phyloP scores from a whole-genome alignment of 768 basidiomycete genomes.

The Gymnopilus dilepis region DNA sequence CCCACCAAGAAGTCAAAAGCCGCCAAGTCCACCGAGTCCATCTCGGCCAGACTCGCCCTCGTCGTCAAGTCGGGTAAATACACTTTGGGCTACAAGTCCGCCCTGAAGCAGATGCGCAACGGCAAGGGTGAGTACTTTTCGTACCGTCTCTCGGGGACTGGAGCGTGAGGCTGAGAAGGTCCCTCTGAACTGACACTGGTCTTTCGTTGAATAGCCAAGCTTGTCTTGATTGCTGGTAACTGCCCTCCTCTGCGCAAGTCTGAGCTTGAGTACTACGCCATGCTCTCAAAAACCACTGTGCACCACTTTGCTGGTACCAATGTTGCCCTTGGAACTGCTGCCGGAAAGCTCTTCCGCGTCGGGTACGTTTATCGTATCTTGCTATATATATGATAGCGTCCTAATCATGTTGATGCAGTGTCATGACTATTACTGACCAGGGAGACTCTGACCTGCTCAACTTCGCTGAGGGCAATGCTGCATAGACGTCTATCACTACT shows the following conservation, averaged over 20 bases:
- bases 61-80: slow-evolving; percentile 99
- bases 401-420: slow-evolving; percentile 51
- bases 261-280: slow-evolving; percentile 99
- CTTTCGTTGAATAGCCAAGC: slow-evolving; percentile 72
- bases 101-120: slow-evolving; percentile 96
- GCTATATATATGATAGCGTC: slow-evolving; percentile 24
- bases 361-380: slow-evolving; percentile 53
- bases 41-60: slow-evolving; percentile 89
- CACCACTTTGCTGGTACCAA: slow-evolving; percentile 99
- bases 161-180: slow-evolving; percentile 99
- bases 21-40: slow-evolving; percentile 91
- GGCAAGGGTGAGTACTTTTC: slow-evolving; percentile 85
- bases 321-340: slow-evolving; percentile 97
- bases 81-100: slow-evolving; percentile 96
- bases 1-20: slow-evolving; percentile 96
- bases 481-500: slow-evolving; percentile 46
- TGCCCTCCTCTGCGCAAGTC: slow-evolving; percentile 99
- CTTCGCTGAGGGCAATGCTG: slow-evolving; percentile 75
- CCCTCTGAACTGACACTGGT: slow-evolving; percentile 75
- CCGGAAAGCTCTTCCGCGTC: slow-evolving; percentile 99
- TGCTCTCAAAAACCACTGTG: slow-evolving; percentile 98
- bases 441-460: slow-evolving; percentile 96
- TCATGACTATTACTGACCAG: slow-evolving; percentile 95
- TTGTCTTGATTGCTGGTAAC: slow-evolving; percentile 98
- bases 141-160: slow-evolving; percentile 82